These are phyloP conservation scores for Solanum paucissectum DNA, from an alignment of 257 asterid genomes.

Conservation along the genomic window DNA sequence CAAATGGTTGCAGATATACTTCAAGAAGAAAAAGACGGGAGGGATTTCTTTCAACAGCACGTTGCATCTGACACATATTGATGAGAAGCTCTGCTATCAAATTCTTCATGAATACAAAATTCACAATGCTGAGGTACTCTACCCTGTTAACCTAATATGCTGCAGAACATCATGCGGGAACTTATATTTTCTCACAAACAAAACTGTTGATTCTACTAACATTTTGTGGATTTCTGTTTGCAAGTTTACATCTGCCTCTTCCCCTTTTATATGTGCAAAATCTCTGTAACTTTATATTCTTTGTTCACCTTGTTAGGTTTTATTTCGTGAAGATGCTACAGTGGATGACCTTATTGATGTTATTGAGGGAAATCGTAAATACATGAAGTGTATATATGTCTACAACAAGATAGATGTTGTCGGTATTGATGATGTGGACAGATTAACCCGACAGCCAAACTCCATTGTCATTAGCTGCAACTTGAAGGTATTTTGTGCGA, in stretches of 20 bases:
- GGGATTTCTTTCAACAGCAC: constrained; percentile 98
- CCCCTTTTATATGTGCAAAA: neutral
- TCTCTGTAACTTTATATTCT: neutral
- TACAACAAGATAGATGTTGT: constrained; percentile 96
- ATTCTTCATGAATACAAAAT: constrained; percentile 93
- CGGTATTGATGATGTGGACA: constrained; percentile 94
- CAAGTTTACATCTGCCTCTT: neutral
- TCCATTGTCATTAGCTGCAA: constrained; percentile 95
- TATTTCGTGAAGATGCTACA: constrained; percentile 95
- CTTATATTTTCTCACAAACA: neutral
- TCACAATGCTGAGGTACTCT: constrained; percentile 92
- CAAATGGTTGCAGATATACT: constrained; percentile 63
- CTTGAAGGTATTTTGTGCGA: constrained; percentile 34
- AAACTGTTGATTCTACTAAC: neutral
- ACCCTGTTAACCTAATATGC: neutral
- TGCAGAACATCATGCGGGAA: neutral
- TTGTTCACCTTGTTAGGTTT: constrained; percentile 32
- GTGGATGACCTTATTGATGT: constrained; percentile 96
- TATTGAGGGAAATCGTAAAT: constrained; percentile 95
- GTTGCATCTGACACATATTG: constrained; percentile 62
- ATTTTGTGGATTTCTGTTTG: neutral
- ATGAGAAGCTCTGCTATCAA: constrained; percentile 97
- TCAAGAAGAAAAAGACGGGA: constrained; percentile 90
- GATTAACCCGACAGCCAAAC: constrained; percentile 83
- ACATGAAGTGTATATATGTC: constrained; percentile 87